Base-by-base conservation (phyloP, 2,329 filamentous ascomycete species). In the Fusarium brachygibbosum region DNA sequence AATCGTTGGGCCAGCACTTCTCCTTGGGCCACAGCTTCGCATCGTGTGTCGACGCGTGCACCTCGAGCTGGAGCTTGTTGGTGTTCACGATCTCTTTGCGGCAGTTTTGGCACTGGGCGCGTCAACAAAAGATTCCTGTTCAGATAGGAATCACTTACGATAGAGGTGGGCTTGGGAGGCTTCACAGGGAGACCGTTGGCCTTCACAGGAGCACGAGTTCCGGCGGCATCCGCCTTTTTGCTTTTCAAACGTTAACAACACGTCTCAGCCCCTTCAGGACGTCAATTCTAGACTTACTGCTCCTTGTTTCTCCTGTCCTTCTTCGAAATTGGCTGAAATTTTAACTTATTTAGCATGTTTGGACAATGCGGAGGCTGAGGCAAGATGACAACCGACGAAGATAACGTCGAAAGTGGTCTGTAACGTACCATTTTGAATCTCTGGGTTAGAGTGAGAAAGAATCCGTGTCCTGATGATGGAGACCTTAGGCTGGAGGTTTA, bases 1-100 rank as follows among this genome's bases (percentile, higher is more conserved):
- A 85, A 50, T 85, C 83, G 52, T 83, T 84, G 3, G 85, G 85
- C 82, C 83, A 87, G 79, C 85, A 87, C 80, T 87, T 87, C 80
- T 87, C 85, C 80, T 86, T 87, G 1, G 84, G 77, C 85, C 85
- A 87, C 6, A 76, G 61, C 64, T 82, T 82, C 28, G 81, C 77
- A 66, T 83, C 79, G 71, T 87, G 85, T 7, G 84, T 87, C 52
- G 76, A 73, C 14, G 85, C 85, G 69, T 87, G 85, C n/a, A 82
- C 80, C 74, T 84, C 82, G 16, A 87, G 79, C 74, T 86, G 84
- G 41, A 81, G 79, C 54, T 81, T 78, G 71, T 86, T 86, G 56
- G 83, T 83, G 74, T 83, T 84, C 66, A 86, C 81, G 52, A 86
- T 80, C 70, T 85, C 83, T 68, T 84, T 84, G 66, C 81, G 80